Base-by-base conservation (phyloP, 225 moss, liverwort and hornwort species). In the Pseudoscleropodium purum region DNA sequence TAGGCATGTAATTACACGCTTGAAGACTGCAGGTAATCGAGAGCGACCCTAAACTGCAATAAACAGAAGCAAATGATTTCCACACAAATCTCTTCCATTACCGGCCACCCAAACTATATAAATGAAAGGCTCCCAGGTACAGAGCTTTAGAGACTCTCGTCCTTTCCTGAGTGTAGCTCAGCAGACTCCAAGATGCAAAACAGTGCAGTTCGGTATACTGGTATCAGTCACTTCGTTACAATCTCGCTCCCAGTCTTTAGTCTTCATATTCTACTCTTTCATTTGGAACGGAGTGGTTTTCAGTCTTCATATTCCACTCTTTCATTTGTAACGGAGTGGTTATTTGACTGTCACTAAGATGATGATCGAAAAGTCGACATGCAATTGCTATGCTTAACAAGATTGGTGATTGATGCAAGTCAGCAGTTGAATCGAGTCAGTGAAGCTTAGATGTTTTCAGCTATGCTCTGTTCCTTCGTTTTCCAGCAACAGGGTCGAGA, bases 261-360 rank as follows among this genome's bases (percentile, higher is more conserved):
- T 37, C 25, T 79, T 37, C 37, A 57, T 6, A 23, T 57, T 57
- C 4, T n/a, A 15, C 33, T 2, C 57, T n/a, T 79, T 9, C 10
- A n/a, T 7, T 57, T 16, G n/a, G 0, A 16, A 10, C 6, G 1
- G 3, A 14, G 0, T 3, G 9, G 37, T 6, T 25, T n/a, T n/a
- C n/a, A n/a, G n/a, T 37, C 25, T 79, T 37, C 37, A 57, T 6
- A 23, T 57, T 57, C 4, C 57, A 15, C 33, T 2, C 57, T n/a
- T 79, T 9, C 10, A n/a, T 7, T 57, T 16, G n/a, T 0, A 16
- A 10, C 6, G 1, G 3, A 14, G 0, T 3, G 9, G 37, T 6
- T 25, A 1, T 5, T 36, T 4, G 10, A 37, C 6, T 15, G 15
- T 56, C 7, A 57, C 4, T n/a, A 17, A 7, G n/a, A 17, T 79